Evolutionary conservation across 306 rosid genomes (phyloP).

Genomic region (Fagus sylvatica): DNA sequence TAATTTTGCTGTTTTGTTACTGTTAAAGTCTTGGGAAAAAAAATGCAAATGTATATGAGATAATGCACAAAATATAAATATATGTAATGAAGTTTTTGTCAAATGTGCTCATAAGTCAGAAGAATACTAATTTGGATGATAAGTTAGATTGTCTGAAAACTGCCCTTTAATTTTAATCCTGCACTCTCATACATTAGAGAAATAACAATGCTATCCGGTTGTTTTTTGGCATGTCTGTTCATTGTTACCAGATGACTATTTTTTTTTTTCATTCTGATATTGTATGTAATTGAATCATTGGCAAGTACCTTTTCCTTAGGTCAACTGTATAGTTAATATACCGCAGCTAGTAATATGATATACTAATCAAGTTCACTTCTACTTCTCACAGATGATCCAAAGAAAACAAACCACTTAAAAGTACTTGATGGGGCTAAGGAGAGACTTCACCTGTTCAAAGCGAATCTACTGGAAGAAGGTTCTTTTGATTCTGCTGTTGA

Average conservation of each 20-base stretch:
- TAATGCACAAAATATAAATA: too few relatives aligned
- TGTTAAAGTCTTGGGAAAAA: too few relatives aligned
- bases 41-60: too few relatives aligned
- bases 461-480: slow-evolving; percentile 43
- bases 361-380: neutral
- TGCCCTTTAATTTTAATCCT: neutral
- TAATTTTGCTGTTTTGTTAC: too few relatives aligned
- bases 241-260: neutral
- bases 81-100: neutral
- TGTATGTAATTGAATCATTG: neutral
- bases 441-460: slow-evolving; percentile 43
- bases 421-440: slow-evolving; percentile 48
- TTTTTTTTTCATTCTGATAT: neutral
- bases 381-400: slow-evolving; percentile 26
- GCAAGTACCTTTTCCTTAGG: neutral
- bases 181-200: neutral
- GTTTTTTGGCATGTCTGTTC: neutral
- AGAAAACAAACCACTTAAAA: slow-evolving; percentile 34
- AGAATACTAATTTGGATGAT: neutral
- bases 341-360: too few relatives aligned
- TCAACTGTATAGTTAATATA: neutral
- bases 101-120: neutral
- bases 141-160: neutral
- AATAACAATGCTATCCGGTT: neutral
- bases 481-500: slow-evolving; percentile 39